These are phyloP conservation scores for Solanum okadae DNA, from an alignment of 257 asterid genomes.

Conservation along the genomic window DNA sequence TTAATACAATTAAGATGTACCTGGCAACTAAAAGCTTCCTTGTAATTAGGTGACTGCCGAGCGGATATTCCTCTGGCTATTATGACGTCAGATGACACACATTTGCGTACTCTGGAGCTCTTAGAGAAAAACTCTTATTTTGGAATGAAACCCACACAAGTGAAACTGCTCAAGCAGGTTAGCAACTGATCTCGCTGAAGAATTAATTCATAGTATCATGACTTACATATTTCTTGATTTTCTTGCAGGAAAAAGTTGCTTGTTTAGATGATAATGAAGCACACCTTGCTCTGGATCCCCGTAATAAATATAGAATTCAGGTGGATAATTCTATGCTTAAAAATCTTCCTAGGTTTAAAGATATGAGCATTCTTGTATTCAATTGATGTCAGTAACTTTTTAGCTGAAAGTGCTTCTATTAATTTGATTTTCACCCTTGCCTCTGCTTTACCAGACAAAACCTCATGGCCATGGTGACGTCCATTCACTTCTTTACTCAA, in stretches of 20 bases:
- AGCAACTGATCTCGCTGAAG: conserved; percentile 4
- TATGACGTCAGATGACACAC: conserved; percentile 98
- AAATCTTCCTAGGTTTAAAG: background rate
- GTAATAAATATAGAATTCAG: conserved; percentile 76
- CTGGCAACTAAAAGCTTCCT: background rate
- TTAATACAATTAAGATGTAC: background rate
- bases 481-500: conserved; percentile 90
- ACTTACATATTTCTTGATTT: conserved; percentile 8
- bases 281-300: conserved; percentile 79
- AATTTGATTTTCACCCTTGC: background rate
- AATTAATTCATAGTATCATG: background rate
- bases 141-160: conserved; percentile 91
- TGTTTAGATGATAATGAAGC: conserved; percentile 97
- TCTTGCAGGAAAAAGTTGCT: conserved; percentile 95
- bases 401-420: background rate
- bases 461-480: conserved; percentile 99
- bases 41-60: conserved; percentile 49
- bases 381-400: background rate
- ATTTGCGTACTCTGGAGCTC: conserved; percentile 61
- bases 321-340: conserved; percentile 18
- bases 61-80: conserved; percentile 79
- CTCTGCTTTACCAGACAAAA: conserved; percentile 53
- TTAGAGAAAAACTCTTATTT: conserved; percentile 72
- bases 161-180: conserved; percentile 89
- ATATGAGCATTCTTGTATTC: background rate